Percentiles rank a stretch among this genome's conserved stretches.
These are phyloP conservation scores for Diaporthe helianthi DNA, from an alignment of 2,329 filamentous ascomycete genomes.

Conservation along the genomic window DNA sequence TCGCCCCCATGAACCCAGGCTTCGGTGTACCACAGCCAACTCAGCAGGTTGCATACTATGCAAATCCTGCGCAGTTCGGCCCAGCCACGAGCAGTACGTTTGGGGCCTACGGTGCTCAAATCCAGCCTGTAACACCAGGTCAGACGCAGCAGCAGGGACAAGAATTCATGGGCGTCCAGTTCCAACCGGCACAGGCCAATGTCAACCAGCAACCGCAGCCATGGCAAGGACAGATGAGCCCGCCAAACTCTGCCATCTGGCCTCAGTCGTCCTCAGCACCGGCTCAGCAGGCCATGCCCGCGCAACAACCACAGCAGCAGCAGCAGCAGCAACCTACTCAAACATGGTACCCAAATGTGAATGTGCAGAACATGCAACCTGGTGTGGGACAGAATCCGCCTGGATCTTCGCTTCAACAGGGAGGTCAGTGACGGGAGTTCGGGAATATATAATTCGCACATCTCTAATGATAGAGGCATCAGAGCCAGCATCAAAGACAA, in stretches of 20 bases:
- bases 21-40: background rate
- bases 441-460: too few relatives aligned
- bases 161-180: background rate
- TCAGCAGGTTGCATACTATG: background rate
- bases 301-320: background rate
- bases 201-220: background rate
- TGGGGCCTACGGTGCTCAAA: background rate
- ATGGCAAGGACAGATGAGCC: background rate
- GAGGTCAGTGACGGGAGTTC: background rate
- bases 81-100: background rate
- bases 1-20: background rate
- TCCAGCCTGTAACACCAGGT: background rate
- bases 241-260: background rate
- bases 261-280: background rate
- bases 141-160: background rate
- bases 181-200: background rate
- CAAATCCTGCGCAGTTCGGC: background rate
- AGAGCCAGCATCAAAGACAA: too few relatives aligned
- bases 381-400: background rate
- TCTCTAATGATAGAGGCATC: too few relatives aligned
- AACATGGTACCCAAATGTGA: background rate
- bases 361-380: background rate
- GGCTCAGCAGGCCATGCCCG: background rate
- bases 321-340: background rate
- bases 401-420: background rate